Evolutionary conservation across 1,284 basidiomycete species (phyloP).

Genomic region (Puccinia coronata): DNA sequence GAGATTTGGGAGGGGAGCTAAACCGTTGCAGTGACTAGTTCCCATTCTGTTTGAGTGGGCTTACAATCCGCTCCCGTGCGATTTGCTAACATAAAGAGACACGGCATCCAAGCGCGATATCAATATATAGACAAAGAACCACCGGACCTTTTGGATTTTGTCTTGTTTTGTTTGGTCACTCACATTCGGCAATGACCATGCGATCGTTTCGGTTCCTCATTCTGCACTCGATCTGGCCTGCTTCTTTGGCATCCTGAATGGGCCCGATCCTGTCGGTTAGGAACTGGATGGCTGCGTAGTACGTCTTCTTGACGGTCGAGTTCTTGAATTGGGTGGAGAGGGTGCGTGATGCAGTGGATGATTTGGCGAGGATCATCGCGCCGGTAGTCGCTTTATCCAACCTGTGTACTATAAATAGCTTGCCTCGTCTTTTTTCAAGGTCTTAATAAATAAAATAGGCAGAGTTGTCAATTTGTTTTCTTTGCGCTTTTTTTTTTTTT

Average conservation of each 20-base stretch:
- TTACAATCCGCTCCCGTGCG: constrained; percentile 33
- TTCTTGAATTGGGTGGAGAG: constrained; percentile 65
- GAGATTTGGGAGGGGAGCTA: neutral
- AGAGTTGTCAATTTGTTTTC: neutral
- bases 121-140: neutral
- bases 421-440: constrained; percentile 11
- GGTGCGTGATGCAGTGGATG: constrained; percentile 61
- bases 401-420: constrained; percentile 24
- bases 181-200: constrained; percentile 34
- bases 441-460: neutral
- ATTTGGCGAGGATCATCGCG: constrained; percentile 65
- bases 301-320: constrained; percentile 65
- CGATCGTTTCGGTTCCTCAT: constrained; percentile 27
- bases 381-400: constrained; percentile 64
- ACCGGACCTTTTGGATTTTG: neutral
- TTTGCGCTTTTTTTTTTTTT: neutral
- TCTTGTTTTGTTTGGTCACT: constrained; percentile 9
- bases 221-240: constrained; percentile 14
- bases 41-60: constrained; percentile 20
- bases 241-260: constrained; percentile 9
- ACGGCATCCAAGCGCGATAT: no score
- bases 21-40: constrained; percentile 38
- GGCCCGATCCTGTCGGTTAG: constrained; percentile 39
- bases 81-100: constrained; percentile 14
- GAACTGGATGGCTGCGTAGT: constrained; percentile 69